These are phyloP conservation scores for Vachellia collinsii DNA, from an alignment of 306 rosid species.

Conservation along the genomic window DNA sequence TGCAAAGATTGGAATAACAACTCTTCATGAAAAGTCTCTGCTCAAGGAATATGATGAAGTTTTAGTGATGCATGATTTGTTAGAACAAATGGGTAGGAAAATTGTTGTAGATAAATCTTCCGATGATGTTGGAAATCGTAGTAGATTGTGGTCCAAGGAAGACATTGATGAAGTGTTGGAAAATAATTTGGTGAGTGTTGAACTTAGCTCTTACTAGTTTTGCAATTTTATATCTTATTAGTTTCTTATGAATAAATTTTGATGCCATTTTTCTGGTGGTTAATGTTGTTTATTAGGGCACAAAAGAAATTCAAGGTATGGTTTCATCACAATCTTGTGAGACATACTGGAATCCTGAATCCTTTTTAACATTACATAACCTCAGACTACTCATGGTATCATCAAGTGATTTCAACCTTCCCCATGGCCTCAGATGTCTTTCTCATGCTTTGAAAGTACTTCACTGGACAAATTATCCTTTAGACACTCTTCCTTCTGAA, in stretches of 20 bases:
- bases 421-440: not conserved
- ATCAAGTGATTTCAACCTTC: slow-evolving; percentile 6
- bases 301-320: not conserved
- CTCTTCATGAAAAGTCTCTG: not conserved
- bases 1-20: not conserved
- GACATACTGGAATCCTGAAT: not conserved
- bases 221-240: too few relatives aligned
- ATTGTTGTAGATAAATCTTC: not conserved
- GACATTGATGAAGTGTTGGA: not conserved
- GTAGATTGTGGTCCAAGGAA: too few relatives aligned
- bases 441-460: too few relatives aligned
- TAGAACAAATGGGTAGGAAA: not conserved
- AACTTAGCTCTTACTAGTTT: too few relatives aligned
- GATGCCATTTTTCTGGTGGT: not conserved
- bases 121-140: not conserved
- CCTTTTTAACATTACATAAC: not conserved
- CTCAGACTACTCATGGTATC: slow-evolving; percentile 36
- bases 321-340: not conserved
- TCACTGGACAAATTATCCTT: not conserved
- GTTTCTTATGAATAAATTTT: too few relatives aligned
- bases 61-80: not conserved
- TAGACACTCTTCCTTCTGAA: not conserved
- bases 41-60: not conserved
- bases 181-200: not conserved
- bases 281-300: not conserved